Evolutionary conservation across 2,329 filamentous ascomycete genomes (phyloP).

Genomic region (Neophaeococcomyces mojaviensis): DNA sequence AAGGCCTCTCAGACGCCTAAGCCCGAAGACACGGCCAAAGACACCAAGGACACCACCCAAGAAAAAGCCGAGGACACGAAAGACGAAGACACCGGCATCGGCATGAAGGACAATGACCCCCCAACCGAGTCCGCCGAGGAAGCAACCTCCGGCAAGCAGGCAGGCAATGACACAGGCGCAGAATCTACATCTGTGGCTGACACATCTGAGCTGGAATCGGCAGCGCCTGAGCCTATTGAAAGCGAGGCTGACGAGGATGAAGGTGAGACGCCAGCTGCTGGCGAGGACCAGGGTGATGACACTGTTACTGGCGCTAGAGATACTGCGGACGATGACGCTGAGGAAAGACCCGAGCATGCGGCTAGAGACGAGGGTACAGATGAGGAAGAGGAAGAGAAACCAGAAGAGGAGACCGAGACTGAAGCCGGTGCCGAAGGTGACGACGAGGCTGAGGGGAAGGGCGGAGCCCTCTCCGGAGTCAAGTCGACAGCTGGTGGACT

Average conservation of each 20-base stretch:
- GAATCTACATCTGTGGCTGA: conserved; percentile 18
- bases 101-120: conserved; percentile 17
- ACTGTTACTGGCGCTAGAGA: conserved; percentile 25
- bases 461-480: conserved; percentile 17
- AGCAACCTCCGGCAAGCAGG: conserved; percentile 16
- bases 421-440: conserved; percentile 31
- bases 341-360: conserved; percentile 12
- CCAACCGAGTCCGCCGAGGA: conserved; percentile 15
- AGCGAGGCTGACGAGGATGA: conserved; percentile 19
- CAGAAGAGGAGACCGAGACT: conserved; percentile 43
- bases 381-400: conserved; percentile 17
- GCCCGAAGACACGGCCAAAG: conserved; percentile 14
- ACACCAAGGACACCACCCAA: conserved; percentile 26
- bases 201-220: conserved; percentile 21
- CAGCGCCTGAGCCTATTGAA: conserved; percentile 19
- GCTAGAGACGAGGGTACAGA: conserved; percentile 15
- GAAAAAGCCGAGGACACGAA: conserved; percentile 29
- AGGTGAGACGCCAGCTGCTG: conserved; percentile 22
- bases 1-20: conserved; percentile 15
- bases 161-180: conserved; percentile 22
- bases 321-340: conserved; percentile 11
- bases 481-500: conserved; percentile 14
- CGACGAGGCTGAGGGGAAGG: conserved; percentile 23
- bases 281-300: conserved; percentile 13
- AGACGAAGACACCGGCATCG: conserved; percentile 36